A percentile compares a stretch with the other conserved stretches of the same genome.
phyloP scores from a whole-genome alignment of 352 stramenopile species.

The Phytopythium oedochilum region DNA sequence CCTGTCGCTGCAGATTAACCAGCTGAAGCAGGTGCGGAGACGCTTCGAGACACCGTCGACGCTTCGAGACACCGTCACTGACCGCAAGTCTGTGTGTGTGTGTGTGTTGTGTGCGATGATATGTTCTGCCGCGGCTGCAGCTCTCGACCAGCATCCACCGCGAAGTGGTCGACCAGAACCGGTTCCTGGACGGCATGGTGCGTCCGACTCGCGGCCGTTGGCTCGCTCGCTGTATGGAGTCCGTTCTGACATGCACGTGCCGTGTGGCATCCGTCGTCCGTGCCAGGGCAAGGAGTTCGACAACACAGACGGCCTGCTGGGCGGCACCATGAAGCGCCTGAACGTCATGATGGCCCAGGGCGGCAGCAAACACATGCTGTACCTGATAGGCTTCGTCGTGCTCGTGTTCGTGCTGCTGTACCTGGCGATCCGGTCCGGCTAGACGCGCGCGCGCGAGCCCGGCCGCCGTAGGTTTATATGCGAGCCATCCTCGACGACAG shows the following conservation, averaged over 20 bases:
- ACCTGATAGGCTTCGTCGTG: slow-evolving; percentile 80
- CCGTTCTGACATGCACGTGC: not conserved
- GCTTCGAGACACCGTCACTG: too few relatives aligned
- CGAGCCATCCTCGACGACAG: too few relatives aligned
- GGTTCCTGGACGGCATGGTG: slow-evolving; percentile 81
- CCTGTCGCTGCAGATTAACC: slow-evolving; percentile 82
- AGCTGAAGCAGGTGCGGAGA: slow-evolving; percentile 81
- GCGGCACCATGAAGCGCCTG: slow-evolving; percentile 83
- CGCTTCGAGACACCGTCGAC: too few relatives aligned
- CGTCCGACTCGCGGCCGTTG: slow-evolving; percentile 4
- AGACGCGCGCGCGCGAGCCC: slow-evolving; percentile 12
- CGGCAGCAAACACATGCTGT: slow-evolving; percentile 87
- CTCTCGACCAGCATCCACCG: slow-evolving; percentile 74
- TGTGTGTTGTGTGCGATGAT: not conserved
- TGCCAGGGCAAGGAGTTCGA: slow-evolving; percentile 80
- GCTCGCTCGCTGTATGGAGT: not conserved
- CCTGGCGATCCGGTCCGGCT: slow-evolving; percentile 70
- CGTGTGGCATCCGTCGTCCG: not conserved
- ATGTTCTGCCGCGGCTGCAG: slow-evolving; percentile 22
- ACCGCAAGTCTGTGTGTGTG: too few relatives aligned
- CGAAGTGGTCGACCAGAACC: slow-evolving; percentile 80
- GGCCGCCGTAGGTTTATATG: too few relatives aligned
- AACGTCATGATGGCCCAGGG: slow-evolving; percentile 86
- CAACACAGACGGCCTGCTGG: slow-evolving; percentile 77
- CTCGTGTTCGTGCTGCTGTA: slow-evolving; percentile 85